These are phyloP conservation scores for Neurospora sp. DNA, from an alignment of 495 filamentous ascomycete genomes.

Conservation along the genomic window DNA sequence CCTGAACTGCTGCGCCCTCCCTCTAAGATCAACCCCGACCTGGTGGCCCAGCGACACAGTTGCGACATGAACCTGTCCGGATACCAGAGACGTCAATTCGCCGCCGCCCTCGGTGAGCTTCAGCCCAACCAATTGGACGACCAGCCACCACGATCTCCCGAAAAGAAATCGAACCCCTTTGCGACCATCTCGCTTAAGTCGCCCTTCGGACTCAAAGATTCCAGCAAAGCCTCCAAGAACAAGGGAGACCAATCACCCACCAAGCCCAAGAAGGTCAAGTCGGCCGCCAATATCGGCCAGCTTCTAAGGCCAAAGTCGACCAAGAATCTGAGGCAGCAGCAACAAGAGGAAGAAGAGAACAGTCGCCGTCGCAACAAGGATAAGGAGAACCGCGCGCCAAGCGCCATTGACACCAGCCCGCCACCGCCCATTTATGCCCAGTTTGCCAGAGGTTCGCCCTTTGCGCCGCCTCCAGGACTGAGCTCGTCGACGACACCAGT, in stretches of 20 bases:
- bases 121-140: constrained; percentile 38
- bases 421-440: constrained; percentile 72
- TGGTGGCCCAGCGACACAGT: not conserved
- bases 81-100: constrained; percentile 21
- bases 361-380: constrained; percentile 40
- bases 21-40: constrained; percentile 8
- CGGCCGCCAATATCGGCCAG: constrained; percentile 63
- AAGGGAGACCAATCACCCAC: constrained; percentile 25
- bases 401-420: constrained; percentile 20
- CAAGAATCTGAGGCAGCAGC: constrained; percentile 37
- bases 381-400: constrained; percentile 64
- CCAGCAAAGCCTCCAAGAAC: constrained; percentile 33
- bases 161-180: constrained; percentile 49
- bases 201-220: constrained; percentile 38
- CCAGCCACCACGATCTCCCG: constrained; percentile 25
- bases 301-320: constrained; percentile 51
- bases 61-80: constrained; percentile 12
- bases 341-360: constrained; percentile 30
- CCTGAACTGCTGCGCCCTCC: not conserved
- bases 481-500: constrained; percentile 34
- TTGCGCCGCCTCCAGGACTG: not conserved
- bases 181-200: constrained; percentile 59
- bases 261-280: constrained; percentile 77
- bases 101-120: constrained; percentile 39
- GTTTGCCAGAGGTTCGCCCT: constrained; percentile 35